Percentiles rank a stretch among this genome's conserved stretches.
phyloP scores from a whole-genome alignment of 2,329 filamentous ascomycete species.

The Penicillium frequentans region DNA sequence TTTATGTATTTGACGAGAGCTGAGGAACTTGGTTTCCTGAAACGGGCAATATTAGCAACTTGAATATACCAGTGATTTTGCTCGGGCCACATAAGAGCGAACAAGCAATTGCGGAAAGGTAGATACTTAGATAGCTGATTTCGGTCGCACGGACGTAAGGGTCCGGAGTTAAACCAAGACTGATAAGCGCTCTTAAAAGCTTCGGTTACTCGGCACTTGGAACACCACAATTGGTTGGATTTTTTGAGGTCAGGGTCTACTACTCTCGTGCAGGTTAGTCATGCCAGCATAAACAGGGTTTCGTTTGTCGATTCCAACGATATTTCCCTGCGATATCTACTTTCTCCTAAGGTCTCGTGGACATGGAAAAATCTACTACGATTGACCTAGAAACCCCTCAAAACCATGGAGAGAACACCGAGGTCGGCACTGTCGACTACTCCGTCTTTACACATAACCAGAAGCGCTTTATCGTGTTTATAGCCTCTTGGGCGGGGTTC shows the following conservation, averaged over 20 bases:
- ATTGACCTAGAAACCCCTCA: constrained; percentile 7
- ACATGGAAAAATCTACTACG: not conserved
- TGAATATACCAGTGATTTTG: too few relatives aligned
- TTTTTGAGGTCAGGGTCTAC: not conserved
- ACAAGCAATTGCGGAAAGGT: too few relatives aligned
- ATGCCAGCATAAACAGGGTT: not conserved
- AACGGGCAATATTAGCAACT: too few relatives aligned
- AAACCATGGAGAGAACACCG: constrained; percentile 8
- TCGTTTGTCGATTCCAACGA: not conserved
- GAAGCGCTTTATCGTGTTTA: constrained; percentile 28
- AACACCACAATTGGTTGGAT: not conserved
- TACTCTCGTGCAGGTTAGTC: not conserved
- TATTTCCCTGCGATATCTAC: not conserved
- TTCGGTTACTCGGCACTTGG: constrained; percentile 22
- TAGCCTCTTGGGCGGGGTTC: constrained; percentile 35
- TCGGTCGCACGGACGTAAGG: not conserved
- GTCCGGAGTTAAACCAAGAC: not conserved
- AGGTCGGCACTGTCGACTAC: constrained; percentile 24
- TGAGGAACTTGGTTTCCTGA: not conserved
- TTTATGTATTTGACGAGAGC: not conserved
- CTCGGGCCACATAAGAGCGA: too few relatives aligned
- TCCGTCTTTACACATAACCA: constrained; percentile 35
- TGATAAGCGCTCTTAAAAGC: not conserved
- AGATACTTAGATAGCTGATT: too few relatives aligned
- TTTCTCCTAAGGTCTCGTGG: not conserved